Evolutionary conservation across 208 protist species (phyloP), one percentile per base, ranked within the genome.

Genomic region (Crithidia thermophila): DNA sequence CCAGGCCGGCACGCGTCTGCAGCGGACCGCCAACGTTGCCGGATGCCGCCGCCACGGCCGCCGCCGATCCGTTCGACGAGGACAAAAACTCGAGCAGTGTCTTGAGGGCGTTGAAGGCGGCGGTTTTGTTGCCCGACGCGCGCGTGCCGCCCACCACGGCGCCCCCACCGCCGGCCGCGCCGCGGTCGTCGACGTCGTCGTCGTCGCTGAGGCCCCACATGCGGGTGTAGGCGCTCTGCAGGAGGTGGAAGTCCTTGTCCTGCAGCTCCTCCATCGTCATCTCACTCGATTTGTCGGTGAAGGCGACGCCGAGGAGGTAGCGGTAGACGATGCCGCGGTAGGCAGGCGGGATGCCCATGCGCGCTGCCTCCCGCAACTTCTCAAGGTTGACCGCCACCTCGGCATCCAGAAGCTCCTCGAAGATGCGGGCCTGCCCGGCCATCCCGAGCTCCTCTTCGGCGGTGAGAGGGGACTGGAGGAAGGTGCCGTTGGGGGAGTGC

Each of bases 401-500:
- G 0, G 84, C 87, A 45, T 94, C 88, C 20, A 96, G 77, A 20
- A 96, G 59, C 46, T 96, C 91, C 61, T 94, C 86, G 53, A 96
- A 93, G 25, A 87, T 56, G 40, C 72, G 70, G n/a, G 57, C 66
- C 33, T 75, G 64, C 25, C 43, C 62, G 34, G 53, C 53, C 14
- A 56, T 39, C 27, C 60, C 55, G 23, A 75, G 61, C 30, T 72
- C 77, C n/a, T 45, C 34, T 6, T 69, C 71, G 3, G 49, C 49
- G 30, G 23, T 21, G 28, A 67, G 23, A n/a, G 63, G 53, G 14
- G 52, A 43, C 18, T 55, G 60, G 13, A 21, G n/a, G 43, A 51
- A 53, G 10, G 37, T 14, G 25, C 58, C 52, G 40, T 43, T 57
- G 16, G 70, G 53, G 0, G 70, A 70, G 33, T 46, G 23, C 10